Evolutionary conservation across 208 protist genomes (phyloP).

Genomic region (Leishmania major): DNA sequence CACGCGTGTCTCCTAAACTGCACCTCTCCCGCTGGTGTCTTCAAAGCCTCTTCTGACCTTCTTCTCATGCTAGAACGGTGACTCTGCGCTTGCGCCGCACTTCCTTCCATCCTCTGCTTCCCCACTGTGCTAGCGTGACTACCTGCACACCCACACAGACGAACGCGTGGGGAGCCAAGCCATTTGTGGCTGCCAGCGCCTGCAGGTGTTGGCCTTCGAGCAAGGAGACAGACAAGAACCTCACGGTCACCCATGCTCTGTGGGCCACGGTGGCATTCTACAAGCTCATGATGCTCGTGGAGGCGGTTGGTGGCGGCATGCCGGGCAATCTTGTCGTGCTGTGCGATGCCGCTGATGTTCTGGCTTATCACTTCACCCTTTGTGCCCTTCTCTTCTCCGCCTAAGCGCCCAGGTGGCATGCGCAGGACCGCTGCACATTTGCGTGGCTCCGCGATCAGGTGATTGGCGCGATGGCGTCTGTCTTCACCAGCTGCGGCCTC

Average conservation of each 20-base stretch:
- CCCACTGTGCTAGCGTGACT: not conserved
- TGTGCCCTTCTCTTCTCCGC: slow-evolving; percentile 28
- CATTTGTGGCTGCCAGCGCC: slow-evolving; percentile 25
- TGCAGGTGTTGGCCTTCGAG: slow-evolving; percentile 9
- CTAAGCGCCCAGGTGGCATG: slow-evolving; percentile 8
- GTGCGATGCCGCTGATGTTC: slow-evolving; percentile 22
- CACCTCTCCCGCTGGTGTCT: not conserved
- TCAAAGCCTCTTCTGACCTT: not conserved
- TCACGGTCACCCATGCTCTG: slow-evolving; percentile 7
- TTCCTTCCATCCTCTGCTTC: not conserved
- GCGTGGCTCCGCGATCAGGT: slow-evolving; percentile 26
- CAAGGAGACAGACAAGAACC: not conserved
- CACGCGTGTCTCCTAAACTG: too few species aligned
- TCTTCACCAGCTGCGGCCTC: slow-evolving; percentile 27
- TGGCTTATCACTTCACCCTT: slow-evolving; percentile 21
- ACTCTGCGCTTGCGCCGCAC: not conserved
- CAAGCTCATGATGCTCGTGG: slow-evolving; percentile 14
- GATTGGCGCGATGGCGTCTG: slow-evolving; percentile 18
- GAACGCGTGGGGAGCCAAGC: slow-evolving; percentile 8
- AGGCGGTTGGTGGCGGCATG: slow-evolving; percentile 24
- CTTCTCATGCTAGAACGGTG: not conserved
- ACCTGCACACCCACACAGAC: not conserved
- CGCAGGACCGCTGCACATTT: slow-evolving; percentile 21
- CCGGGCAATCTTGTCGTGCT: slow-evolving; percentile 23
- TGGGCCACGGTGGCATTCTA: slow-evolving; percentile 19